These are phyloP conservation scores for Fonsecaea nubica DNA, from an alignment of 2,329 filamentous ascomycete species.

Conservation along the genomic window DNA sequence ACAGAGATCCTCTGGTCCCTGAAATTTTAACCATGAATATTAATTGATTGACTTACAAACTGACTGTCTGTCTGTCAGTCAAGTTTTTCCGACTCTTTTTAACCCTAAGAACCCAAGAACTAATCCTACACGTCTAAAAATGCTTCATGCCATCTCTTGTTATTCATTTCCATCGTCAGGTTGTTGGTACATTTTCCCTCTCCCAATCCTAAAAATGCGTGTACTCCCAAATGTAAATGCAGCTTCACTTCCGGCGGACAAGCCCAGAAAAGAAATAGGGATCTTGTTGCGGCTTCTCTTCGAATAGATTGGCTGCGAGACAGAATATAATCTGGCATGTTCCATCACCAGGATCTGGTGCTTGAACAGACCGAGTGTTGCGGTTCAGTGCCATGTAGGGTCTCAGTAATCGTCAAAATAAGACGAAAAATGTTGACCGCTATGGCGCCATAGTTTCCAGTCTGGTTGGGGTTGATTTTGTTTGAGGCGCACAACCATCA, in stretches of 20 bases:
- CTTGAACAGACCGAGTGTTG: background rate
- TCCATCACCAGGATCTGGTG: background rate
- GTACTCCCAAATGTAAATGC: background rate
- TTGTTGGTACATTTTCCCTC: slow-evolving; percentile 2
- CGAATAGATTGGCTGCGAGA: too few species aligned
- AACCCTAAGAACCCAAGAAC: background rate
- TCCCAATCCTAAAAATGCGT: background rate
- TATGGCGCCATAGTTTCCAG: background rate
- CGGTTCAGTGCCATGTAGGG: background rate
- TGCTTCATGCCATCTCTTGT: background rate
- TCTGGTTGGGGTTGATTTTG: background rate
- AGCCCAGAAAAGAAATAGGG: background rate
- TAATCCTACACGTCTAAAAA: background rate
- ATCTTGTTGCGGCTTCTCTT: too few species aligned
- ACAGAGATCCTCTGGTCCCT: too few species aligned
- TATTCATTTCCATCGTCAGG: slow-evolving; percentile 2
- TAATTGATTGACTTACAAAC: background rate
- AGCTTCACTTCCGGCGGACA: background rate
- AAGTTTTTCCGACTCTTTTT: background rate
- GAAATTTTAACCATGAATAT: too few species aligned
- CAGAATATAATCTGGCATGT: background rate
- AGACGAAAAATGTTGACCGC: background rate
- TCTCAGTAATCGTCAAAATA: background rate
- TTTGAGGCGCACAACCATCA: background rate
- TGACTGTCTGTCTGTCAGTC: background rate